Conservation (phyloP, 2,329 filamentous ascomycete genomes). For the Teratosphaeria viscida region DNA sequence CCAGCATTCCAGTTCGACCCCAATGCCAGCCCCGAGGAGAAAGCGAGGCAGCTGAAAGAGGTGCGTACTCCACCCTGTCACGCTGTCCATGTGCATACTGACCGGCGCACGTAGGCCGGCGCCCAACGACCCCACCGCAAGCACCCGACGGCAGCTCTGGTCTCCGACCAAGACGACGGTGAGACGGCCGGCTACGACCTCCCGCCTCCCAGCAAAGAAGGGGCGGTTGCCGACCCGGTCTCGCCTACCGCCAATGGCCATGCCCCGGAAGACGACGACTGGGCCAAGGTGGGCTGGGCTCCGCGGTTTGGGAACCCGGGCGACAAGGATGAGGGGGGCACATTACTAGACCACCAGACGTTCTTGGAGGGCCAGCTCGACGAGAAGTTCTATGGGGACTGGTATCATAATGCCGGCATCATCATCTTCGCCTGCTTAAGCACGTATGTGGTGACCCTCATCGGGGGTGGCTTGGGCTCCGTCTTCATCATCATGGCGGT, state of each 20-base stretch:
- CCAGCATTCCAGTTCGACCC: slow-evolving; percentile 80
- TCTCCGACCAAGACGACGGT: slow-evolving; percentile 69
- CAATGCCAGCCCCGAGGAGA: slow-evolving; percentile 70
- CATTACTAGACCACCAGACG: slow-evolving; percentile 76
- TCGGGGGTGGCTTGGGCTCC: slow-evolving; percentile 89
- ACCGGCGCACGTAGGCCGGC: not conserved
- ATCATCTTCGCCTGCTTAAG: slow-evolving; percentile 85
- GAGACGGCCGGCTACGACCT: slow-evolving; percentile 62
- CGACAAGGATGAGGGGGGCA: slow-evolving; percentile 46
- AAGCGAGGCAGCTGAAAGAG: slow-evolving; percentile 65
- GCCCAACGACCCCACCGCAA: slow-evolving; percentile 30
- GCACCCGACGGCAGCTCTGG: slow-evolving; percentile 57
- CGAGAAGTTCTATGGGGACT: slow-evolving; percentile 90
- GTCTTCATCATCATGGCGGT: slow-evolving; percentile 84
- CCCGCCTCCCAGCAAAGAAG: slow-evolving; percentile 61
- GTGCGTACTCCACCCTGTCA: slow-evolving; percentile 34
- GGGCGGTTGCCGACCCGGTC: slow-evolving; percentile 46
- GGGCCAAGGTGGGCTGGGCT: slow-evolving; percentile 66
- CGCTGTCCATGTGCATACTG: not conserved
- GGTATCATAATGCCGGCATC: slow-evolving; percentile 95
- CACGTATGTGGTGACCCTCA: slow-evolving; percentile 79
- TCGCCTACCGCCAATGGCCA: slow-evolving; percentile 41
- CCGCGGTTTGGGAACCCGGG: slow-evolving; percentile 67
- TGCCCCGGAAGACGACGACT: slow-evolving; percentile 44
- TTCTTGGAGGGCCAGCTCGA: slow-evolving; percentile 74